Base-by-base conservation (phyloP, 257 asterid species). In the Scutellaria barbata region DNA sequence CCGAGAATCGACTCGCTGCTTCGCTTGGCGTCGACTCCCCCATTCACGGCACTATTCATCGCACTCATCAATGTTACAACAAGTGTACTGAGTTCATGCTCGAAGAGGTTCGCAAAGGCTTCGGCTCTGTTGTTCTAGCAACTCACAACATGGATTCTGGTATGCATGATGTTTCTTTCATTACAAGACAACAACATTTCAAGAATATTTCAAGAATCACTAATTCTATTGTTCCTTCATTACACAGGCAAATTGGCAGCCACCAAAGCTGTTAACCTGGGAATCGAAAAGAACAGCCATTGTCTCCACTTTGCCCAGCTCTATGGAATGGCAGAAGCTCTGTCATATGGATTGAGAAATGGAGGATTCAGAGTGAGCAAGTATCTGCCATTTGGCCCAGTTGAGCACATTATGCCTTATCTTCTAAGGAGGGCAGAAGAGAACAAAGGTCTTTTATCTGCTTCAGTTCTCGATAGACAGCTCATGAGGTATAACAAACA, bases 381-480 rank as follows among this genome's bases (percentile, higher is more conserved):
- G 55, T 95, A 95, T 43, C 50, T 88, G 82, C 98, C 98, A 8
- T 92, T 85, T 68, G 99, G 99, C 10, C 97, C 96, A 0, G 87
- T 95, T 0, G 98, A 88, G 33, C 90, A 89, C 70, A 84, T 92
- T 12, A 95, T 92, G 74, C 98, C 96, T 0, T 95, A 95, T 74
- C 95, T 95, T 16, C 54, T 95, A 13, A 70, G 98, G 69, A 82
- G 99, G 80, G 99, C 97, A 6, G 99, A 95, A 67, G 99, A 95
- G 77, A 95, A 95, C 85, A 82, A 90, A 64, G 96, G 97, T 0
- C 52, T 95, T 8, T 61, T 95, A 13, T 74, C 96, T 42, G 68
- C 93, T 18, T 84, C 99, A 0, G 59, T 80, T 0, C 41, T 82
- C 10, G 98, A 95, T 69, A 79, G 90, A 16, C 42, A 10, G 5